These are phyloP conservation scores for Lipomyces spencermartinsiae DNA, from an alignment of 805 yeast species.

Conservation along the genomic window DNA sequence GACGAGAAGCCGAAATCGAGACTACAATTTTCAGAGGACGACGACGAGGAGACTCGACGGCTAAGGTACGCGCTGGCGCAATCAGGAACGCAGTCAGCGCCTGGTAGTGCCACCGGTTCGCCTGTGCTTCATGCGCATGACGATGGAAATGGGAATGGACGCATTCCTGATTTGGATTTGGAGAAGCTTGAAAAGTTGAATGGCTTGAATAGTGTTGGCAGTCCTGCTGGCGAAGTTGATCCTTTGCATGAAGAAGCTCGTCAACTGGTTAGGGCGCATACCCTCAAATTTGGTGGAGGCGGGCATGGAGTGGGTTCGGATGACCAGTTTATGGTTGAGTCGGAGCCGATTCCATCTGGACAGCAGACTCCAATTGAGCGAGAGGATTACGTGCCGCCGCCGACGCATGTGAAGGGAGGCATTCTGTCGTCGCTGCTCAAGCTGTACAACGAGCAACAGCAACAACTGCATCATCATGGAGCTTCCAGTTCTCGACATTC, in stretches of 20 bases:
- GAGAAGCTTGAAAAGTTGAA: slow-evolving; percentile 22
- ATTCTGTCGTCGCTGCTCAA: slow-evolving; percentile 78
- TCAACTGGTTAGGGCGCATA: slow-evolving; percentile 38
- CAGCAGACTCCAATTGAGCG: slow-evolving; percentile 33
- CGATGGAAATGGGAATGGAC: neutral
- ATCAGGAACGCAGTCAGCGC: slow-evolving; percentile 31
- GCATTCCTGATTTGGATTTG: slow-evolving; percentile 18
- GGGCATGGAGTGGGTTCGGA: neutral
- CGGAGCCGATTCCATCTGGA: slow-evolving; percentile 27
- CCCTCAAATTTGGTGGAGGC: slow-evolving; percentile 17
- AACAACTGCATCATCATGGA: neutral
- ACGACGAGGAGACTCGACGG: slow-evolving; percentile 27
- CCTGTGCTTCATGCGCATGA: slow-evolving; percentile 7
- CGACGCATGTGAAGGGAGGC: slow-evolving; percentile 78
- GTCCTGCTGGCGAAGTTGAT: slow-evolving; percentile 8
- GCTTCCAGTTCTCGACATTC: slow-evolving; percentile 9
- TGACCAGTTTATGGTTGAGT: slow-evolving; percentile 29
- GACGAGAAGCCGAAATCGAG: neutral
- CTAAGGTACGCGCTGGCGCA: slow-evolving; percentile 24
- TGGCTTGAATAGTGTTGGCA: neutral
- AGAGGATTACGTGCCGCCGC: slow-evolving; percentile 62
- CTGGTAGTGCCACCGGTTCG: slow-evolving; percentile 21
- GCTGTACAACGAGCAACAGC: slow-evolving; percentile 56
- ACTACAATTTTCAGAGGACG: neutral
- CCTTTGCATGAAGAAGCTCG: slow-evolving; percentile 34